Evolutionary conservation across 2,329 filamentous ascomycete genomes (phyloP), one percentile per base, ranked within the genome.

Genomic region (Botrytis medusae): DNA sequence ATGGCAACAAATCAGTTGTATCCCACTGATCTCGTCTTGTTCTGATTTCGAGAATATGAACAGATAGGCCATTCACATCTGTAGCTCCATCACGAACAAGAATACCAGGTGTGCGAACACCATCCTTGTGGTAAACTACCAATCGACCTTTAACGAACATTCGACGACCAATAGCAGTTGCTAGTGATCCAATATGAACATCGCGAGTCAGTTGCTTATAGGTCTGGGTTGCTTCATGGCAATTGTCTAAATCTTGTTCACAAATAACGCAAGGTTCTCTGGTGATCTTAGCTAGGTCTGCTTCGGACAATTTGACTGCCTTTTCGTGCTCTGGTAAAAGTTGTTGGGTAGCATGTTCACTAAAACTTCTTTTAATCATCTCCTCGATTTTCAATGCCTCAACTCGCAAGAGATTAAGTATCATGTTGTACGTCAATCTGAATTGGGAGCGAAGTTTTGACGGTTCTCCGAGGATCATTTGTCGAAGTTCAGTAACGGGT

Each of bases 361-460:
- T 98, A 86, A 99, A 99, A 82, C 95, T 98, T 77, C 96, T 92
- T 87, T 99, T 99, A 85, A 99, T 99, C 96, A 99, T 99, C 83
- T 99, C 96, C 82, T 99, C 96, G 78, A 99, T 98, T 84, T 98
- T 98, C 77, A 99, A 84, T 3, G 96, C 96, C 82, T 99, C 96
- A 2, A 99, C 96, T 51, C 96, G 92, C 67, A 99, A 86, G 46
- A 99, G 86, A 80, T 98, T 99, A 44, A 99, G 85, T 74, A 99
- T 99, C 96, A 99, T 99, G 83, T 98, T 99, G 86, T 99, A 99
- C 0, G 97, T 99, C 65, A 99, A 86, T 74, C 96, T 90, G 86
- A 99, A 99, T 80, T 99, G 96, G 10, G 95, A 98, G 64, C 94
- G 90, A 67, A 99, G 87, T 83, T 98, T 98, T 40, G 94, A 97